phyloP scores from a whole-genome alignment of 192 early-diverging fungal genomes.

The Chytriomyces hyalinus region DNA sequence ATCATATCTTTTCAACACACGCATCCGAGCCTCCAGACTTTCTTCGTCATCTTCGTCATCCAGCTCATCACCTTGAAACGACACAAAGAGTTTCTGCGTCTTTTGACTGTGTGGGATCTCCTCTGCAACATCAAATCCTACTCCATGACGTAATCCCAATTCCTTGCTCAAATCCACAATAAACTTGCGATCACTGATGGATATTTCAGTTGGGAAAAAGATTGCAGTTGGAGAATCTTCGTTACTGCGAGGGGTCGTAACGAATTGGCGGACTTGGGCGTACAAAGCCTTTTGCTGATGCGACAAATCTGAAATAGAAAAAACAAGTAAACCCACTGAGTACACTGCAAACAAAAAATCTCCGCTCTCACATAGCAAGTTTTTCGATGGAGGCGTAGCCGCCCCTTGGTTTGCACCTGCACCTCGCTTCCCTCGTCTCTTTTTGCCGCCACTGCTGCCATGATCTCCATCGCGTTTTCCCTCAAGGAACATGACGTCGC shows the following conservation, averaged over 20 bases:
- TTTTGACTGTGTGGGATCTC: conserved; percentile 47
- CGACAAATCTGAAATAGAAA: conserved; percentile 31
- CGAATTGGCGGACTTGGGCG: conserved; percentile 58
- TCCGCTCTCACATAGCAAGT: conserved; percentile 2
- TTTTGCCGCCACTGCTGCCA: background rate
- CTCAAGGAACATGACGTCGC: conserved; percentile 42
- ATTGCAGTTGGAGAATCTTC: conserved; percentile 9
- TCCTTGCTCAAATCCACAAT: conserved; percentile 62
- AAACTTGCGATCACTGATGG: conserved; percentile 67
- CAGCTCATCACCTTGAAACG: conserved; percentile 62
- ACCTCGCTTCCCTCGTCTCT: too few relatives aligned
- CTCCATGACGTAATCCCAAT: conserved; percentile 46
- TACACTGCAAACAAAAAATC: background rate
- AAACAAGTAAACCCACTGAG: background rate
- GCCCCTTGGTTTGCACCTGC: background rate
- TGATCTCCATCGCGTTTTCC: conserved; percentile 33
- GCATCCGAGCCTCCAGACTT: conserved; percentile 54
- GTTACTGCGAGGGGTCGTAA: conserved; percentile 26
- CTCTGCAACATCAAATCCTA: conserved; percentile 44
- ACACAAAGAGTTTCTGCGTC: conserved; percentile 45
- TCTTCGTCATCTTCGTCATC: conserved; percentile 66
- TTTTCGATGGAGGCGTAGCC: background rate
- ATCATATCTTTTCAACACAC: conserved; percentile 57
- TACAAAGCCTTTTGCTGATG: conserved; percentile 36
- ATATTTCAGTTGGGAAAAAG: conserved; percentile 56